phyloP scores from a whole-genome alignment of 352 stramenopile species.

The Peronospora destructor region DNA sequence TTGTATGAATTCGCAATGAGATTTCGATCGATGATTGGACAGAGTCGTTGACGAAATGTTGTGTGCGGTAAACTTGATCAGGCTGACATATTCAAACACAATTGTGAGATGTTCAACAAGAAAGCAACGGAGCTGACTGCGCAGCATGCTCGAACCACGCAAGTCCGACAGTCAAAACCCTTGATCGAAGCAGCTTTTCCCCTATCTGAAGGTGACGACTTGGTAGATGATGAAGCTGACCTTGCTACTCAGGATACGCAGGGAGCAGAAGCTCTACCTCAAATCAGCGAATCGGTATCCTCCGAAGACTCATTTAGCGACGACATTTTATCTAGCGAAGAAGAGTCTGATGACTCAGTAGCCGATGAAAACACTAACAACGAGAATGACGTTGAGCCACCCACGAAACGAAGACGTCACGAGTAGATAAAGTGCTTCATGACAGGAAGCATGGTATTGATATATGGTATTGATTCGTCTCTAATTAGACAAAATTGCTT shows the following conservation, averaged over 20 bases:
- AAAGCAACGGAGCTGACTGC: conserved; percentile 58
- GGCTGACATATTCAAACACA: conserved; percentile 76
- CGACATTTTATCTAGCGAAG: conserved; percentile 37
- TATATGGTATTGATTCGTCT: too few relatives aligned
- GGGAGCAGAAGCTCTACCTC: conserved; percentile 7
- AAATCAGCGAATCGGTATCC: conserved; percentile 11
- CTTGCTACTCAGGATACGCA: conserved; percentile 17
- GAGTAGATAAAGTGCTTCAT: conserved; percentile 11
- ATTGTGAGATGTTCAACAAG: conserved; percentile 58
- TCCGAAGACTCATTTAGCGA: conserved; percentile 47
- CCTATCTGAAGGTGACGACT: not conserved
- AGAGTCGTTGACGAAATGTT: not conserved
- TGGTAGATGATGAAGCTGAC: conserved; percentile 6
- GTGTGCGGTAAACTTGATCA: conserved; percentile 11
- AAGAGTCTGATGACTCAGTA: conserved; percentile 13
- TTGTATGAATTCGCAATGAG: conserved; percentile 34
- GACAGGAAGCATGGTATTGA: not conserved
- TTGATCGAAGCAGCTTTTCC: conserved; percentile 1
- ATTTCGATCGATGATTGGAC: not conserved
- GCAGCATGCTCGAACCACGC: conserved; percentile 34
- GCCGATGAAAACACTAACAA: conserved; percentile 4
- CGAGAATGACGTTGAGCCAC: conserved; percentile 3
- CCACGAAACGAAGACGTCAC: conserved; percentile 29
- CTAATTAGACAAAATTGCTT: not conserved
- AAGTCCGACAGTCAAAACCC: conserved; percentile 7